phyloP scores from a whole-genome alignment of 768 basidiomycete genomes.

The Lactarius sp. region DNA sequence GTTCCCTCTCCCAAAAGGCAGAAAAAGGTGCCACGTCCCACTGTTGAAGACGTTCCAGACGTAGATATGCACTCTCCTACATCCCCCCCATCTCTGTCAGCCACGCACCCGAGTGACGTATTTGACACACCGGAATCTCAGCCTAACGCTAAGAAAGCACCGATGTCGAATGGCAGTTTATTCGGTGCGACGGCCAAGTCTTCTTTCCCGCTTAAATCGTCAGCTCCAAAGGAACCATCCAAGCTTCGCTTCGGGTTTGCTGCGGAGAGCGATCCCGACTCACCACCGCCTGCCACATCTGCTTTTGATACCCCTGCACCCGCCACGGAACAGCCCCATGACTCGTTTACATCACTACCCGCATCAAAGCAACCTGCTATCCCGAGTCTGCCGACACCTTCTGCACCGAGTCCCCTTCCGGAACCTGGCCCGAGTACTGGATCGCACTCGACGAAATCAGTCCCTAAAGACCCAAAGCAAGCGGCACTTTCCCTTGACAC shows the following conservation, averaged over 20 bases:
- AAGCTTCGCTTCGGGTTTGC: slow-evolving; percentile 72
- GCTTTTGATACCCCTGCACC: background rate
- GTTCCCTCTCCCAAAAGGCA: slow-evolving; percentile 42
- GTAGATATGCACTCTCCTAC: slow-evolving; percentile 30
- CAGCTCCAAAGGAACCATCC: slow-evolving; percentile 69
- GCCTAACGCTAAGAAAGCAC: slow-evolving; percentile 19
- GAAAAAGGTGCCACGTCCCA: slow-evolving; percentile 35
- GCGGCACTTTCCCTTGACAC: slow-evolving; percentile 31
- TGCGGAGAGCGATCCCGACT: slow-evolving; percentile 37
- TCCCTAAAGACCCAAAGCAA: slow-evolving; percentile 37
- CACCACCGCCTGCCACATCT: slow-evolving; percentile 10
- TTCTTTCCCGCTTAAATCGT: slow-evolving; percentile 41
- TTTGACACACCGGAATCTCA: slow-evolving; percentile 38
- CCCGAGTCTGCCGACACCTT: background rate
- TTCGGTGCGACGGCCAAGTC: slow-evolving; percentile 27
- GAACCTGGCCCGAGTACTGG: slow-evolving; percentile 4
- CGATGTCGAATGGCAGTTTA: slow-evolving; percentile 27
- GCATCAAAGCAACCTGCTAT: slow-evolving; percentile 1
- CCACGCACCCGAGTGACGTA: slow-evolving; percentile 36
- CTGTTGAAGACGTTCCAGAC: slow-evolving; percentile 35
- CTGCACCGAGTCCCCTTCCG: background rate
- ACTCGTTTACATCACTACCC: background rate
- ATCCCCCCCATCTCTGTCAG: slow-evolving; percentile 25
- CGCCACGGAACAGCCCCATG: background rate
- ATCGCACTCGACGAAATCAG: slow-evolving; percentile 4